Percentiles rank a stretch among this genome's conserved stretches.
These are phyloP conservation scores for Geotrichum siamense DNA, from an alignment of 1,139 yeast genomes.

Conservation along the genomic window DNA sequence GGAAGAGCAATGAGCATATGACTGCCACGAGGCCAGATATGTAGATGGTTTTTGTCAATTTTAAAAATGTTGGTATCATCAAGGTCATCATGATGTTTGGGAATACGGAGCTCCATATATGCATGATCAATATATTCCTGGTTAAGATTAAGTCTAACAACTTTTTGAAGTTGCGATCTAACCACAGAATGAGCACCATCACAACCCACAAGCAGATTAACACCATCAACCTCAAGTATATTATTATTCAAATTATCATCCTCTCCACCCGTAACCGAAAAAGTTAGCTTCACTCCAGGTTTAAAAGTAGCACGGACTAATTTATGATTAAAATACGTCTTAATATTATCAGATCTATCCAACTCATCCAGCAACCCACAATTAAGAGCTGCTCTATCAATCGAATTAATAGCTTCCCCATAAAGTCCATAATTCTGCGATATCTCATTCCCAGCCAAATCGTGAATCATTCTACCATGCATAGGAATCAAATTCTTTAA, in stretches of 20 bases:
- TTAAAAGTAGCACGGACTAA: conserved; percentile 33
- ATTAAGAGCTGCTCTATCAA: conserved; percentile 68
- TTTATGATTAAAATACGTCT: conserved; percentile 52
- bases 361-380: conserved; percentile 57
- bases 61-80: conserved; percentile 36
- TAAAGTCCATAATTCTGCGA: conserved; percentile 74
- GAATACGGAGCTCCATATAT: conserved; percentile 72
- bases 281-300: conserved; percentile 14
- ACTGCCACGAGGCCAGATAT: conserved; percentile 86
- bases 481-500: conserved; percentile 66
- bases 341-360: conserved; percentile 40
- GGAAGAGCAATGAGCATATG: conserved; percentile 89
- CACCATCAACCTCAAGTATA: conserved; percentile 24
- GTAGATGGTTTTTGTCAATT: conserved; percentile 71
- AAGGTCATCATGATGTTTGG: conserved; percentile 35
- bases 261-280: conserved; percentile 14
- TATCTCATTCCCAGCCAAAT: conserved; percentile 52
- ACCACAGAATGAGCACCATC: conserved; percentile 83
- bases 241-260: conserved; percentile 13
- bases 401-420: conserved; percentile 81
- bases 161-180: conserved; percentile 61
- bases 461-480: conserved; percentile 88
- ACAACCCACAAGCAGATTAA: conserved; percentile 68
- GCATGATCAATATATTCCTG: conserved; percentile 83
- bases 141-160: conserved; percentile 55